Evolutionary conservation across 2,329 filamentous ascomycete species (phyloP).

Genomic region (Microdochium bolleyi): DNA sequence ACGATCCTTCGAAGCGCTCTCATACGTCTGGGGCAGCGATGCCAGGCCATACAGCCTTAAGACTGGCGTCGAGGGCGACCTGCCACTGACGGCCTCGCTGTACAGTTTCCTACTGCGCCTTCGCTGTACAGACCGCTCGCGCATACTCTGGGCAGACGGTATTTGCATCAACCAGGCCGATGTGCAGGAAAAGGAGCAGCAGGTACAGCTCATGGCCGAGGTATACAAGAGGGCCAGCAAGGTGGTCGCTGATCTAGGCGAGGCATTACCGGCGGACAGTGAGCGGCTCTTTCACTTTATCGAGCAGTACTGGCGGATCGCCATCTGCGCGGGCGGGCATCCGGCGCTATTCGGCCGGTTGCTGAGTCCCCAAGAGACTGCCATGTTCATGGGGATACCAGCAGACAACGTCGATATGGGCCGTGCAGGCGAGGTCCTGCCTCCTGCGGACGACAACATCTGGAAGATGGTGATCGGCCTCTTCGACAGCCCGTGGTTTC

Average conservation of each 20-base stretch:
- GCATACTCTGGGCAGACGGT: neutral
- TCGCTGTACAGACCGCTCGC: neutral
- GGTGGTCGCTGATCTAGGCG: neutral
- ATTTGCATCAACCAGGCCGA: neutral
- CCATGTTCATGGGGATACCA: neutral
- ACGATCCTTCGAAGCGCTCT: neutral
- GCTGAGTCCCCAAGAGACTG: neutral
- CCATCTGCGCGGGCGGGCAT: neutral
- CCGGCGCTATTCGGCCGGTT: neutral
- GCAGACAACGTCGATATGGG: neutral
- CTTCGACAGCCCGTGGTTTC: slow-evolving; percentile 1
- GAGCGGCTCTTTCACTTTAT: neutral
- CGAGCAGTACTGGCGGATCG: neutral
- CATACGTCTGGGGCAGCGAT: neutral
- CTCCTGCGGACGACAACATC: neutral
- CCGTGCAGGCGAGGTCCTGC: neutral
- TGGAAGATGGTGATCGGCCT: neutral
- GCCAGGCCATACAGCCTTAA: neutral
- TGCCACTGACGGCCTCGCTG: neutral
- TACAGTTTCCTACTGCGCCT: neutral
- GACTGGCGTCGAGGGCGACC: neutral
- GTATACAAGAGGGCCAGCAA: neutral
- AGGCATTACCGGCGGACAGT: neutral
- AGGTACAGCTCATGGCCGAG: neutral
- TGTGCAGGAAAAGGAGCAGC: neutral